Percentiles rank a stretch among this genome's conserved stretches.
Conservation (phyloP, 768 basidiomycete genomes). For the Amanita polypyramis region DNA sequence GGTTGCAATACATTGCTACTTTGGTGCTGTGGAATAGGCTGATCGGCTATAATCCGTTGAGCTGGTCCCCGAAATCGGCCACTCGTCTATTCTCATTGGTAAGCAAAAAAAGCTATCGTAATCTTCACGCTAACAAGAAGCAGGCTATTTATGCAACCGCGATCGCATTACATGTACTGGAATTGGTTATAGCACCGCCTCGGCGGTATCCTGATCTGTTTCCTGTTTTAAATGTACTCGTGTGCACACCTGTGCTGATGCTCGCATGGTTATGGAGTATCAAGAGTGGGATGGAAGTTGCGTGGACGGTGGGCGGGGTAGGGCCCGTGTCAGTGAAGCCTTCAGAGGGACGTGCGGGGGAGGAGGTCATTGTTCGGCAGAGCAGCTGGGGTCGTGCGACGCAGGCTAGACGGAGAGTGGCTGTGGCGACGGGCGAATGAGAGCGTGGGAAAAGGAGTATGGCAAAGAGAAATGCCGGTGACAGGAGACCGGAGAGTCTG, state of each 20-base stretch:
- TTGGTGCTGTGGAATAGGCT: slow-evolving; percentile 73
- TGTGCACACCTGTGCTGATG: slow-evolving; percentile 73
- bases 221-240: slow-evolving; percentile 73
- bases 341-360: neutral
- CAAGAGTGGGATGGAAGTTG: slow-evolving; percentile 65
- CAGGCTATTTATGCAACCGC: slow-evolving; percentile 49
- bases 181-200: slow-evolving; percentile 54
- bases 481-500: too few relatives aligned
- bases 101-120: slow-evolving; percentile 12
- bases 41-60: slow-evolving; percentile 68
- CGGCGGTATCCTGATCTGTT: slow-evolving; percentile 77
- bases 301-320: slow-evolving; percentile 68
- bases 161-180: slow-evolving; percentile 48
- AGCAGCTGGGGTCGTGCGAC: neutral
- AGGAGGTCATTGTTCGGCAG: neutral
- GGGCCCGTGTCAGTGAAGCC: slow-evolving; percentile 10
- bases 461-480: neutral
- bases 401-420: neutral
- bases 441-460: slow-evolving; percentile 2
- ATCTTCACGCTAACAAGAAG: slow-evolving; percentile 14
- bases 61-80: slow-evolving; percentile 32
- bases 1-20: slow-evolving; percentile 59
- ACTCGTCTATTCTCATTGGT: slow-evolving; percentile 47
- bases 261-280: slow-evolving; percentile 88
- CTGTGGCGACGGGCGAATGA: neutral